Base-by-base conservation (phyloP, 139 green algal species). In the Micromonas commoda region DNA sequence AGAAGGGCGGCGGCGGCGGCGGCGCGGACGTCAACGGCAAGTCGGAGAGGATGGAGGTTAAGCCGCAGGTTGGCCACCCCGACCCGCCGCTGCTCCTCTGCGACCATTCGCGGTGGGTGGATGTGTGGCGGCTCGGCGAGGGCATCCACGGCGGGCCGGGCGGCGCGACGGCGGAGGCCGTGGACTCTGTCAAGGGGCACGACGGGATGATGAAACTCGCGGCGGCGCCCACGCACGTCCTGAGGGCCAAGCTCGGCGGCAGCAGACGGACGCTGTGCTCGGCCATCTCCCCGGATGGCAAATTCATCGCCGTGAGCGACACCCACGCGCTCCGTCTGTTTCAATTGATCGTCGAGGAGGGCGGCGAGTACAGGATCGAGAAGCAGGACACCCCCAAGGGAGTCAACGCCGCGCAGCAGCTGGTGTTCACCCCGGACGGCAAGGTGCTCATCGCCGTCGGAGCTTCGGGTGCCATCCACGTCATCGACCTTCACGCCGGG, bases 231-330 rank as follows among this genome's bases (percentile, higher is more conserved):
- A 38, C 65, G 28, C 84, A 89, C 37, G 69, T 94, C 3, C 84
- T 86, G 4, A 64, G 71, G 3, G 85, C 92, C 9, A 68, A 29
- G n/a, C 70, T 79, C 26, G 76, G 66, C 51, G 84, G 83, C 5
- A 71, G 67, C 0, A 45, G 63, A 16, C 84, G 87, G 26, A 77
- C 90, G 23, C 34, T 57, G 0, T 77, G 84, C 39, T 86, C 86
- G 2, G 88, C 89, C 2, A 52, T 96, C 2, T 92, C 92, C 0
- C 81, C 85, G 2, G 88, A 92, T 64, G 91, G 89, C 5, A 24
- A 23, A 20, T 77, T 78, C 28, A 35, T 96, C 0, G 92, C 88
- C 20, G 86, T 83, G 24, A 91, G 85, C 34, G 84, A 94, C 71
- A 32, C 45, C 5, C n/a, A 61, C 28, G 26, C 80, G 21, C 66